A percentile compares a stretch with the other conserved stretches of the same genome.
These are phyloP conservation scores for Gynochthodes officinalis DNA, from an alignment of 257 asterid genomes.

Conservation along the genomic window DNA sequence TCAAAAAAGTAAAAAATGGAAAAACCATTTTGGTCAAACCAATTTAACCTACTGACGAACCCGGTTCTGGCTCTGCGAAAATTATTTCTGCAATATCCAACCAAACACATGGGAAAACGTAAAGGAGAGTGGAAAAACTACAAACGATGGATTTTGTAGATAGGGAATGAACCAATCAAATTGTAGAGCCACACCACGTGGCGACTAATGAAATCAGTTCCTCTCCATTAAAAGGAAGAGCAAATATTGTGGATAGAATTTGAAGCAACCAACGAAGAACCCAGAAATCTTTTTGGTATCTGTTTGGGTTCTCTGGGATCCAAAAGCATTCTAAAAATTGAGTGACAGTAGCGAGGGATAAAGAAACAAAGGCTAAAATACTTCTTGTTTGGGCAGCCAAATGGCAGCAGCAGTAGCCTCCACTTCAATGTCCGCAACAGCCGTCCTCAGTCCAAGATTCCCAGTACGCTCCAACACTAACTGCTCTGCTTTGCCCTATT, in stretches of 20 bases:
- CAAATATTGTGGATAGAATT: conserved; percentile 38
- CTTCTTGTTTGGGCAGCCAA: conserved; percentile 17
- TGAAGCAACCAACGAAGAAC: conserved; percentile 23
- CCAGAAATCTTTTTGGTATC: not conserved
- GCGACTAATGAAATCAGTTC: conserved; percentile 29
- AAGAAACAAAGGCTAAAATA: conserved; percentile 39
- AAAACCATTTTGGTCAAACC: too few species aligned
- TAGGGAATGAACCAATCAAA: conserved; percentile 65
- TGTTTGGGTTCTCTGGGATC: not conserved
- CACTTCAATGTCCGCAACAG: conserved; percentile 88
- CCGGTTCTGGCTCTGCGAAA: not conserved
- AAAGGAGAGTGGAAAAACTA: not conserved
- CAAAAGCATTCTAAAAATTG: not conserved
- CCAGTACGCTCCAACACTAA: conserved; percentile 36
- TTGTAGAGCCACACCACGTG: conserved; percentile 49
- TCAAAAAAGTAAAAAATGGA: too few species aligned
- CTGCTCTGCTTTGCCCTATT: conserved; percentile 54
- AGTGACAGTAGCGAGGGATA: conserved; percentile 22
- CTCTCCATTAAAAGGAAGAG: conserved; percentile 23
- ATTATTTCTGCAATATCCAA: too few species aligned
- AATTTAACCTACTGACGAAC: not conserved
- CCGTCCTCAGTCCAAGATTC: conserved; percentile 57
- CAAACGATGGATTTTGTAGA: conserved; percentile 38
- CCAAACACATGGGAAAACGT: not conserved
- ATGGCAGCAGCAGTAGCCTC: conserved; percentile 91